Base-by-base conservation (phyloP, 176 grass and related monocot species). In the Elymus sibiricus region DNA sequence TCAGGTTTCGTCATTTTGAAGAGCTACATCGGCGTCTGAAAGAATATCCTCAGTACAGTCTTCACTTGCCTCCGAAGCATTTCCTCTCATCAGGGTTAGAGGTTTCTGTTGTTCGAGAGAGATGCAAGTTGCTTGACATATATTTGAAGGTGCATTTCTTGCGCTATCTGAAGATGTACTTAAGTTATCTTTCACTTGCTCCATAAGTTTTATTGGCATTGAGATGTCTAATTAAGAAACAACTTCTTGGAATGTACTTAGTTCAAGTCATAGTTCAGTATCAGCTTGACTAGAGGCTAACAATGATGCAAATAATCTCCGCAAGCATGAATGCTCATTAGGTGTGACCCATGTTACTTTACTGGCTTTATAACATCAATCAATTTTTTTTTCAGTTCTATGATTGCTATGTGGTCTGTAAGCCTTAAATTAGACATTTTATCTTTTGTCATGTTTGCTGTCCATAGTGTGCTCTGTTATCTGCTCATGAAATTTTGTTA, bases 1-100 rank as follows among this genome's bases (percentile, higher is more conserved):
- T 87, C 83, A 99, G 97, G 85, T 99, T 97, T 81, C 94, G 97
- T 66, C 97, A 99, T 91, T 99, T 99, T 58, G 97, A 99, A 88
- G 97, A 99, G 82, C 86, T 99, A 49, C 97, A 99, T 97, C 87
- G 94, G 43, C 94, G 85, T 79, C 79, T 99, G 56, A 99, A 99
- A 91, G 97, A 99, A 87, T 99, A 94, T 87, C 61, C 97, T 28
- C 94, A 99, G 49, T 99, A 97, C 84, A 94, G 77, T 91, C 94
- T 99, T 84, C 89, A 88, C 74, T 90, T 99, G 81, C 97, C 97
- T 65, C 97, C 94, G 24, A 99, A 99, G 65, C 97, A 99, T 91
- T 99, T 97, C 79, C 85, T 99, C 28, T 99, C 97, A 74, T 99
- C 97, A 68, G 97, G 97, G 60, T 84, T 99, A 86, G 97, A 99